A percentile compares a stretch with the other conserved stretches of the same genome.
Evolutionary conservation across 192 early-diverging fungal genomes (phyloP).

Genomic region (Pecoramyces ruminantium): DNA sequence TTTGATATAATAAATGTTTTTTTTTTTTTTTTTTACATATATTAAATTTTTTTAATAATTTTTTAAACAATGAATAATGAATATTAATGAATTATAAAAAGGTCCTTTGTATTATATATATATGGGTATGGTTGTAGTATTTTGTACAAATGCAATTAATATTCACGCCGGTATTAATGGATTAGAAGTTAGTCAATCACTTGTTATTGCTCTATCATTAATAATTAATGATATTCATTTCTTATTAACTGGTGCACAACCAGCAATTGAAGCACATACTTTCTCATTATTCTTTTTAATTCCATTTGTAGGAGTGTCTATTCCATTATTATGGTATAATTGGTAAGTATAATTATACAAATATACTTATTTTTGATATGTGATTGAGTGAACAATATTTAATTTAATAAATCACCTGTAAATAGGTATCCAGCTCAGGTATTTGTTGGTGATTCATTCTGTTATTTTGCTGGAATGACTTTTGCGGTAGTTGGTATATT

Average conservation of each 20-base stretch:
- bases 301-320: slow-evolving; percentile 77
- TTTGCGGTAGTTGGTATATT: slow-evolving; percentile 94
- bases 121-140: slow-evolving; percentile 72
- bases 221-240: slow-evolving; percentile 53
- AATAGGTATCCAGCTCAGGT: slow-evolving; percentile 73
- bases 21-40: background rate
- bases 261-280: slow-evolving; percentile 54
- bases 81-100: slow-evolving; percentile 6
- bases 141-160: slow-evolving; percentile 96
- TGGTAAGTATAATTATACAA: slow-evolving; percentile 34
- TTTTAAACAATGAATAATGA: background rate
- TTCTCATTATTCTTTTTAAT: slow-evolving; percentile 81
- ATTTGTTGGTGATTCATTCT: slow-evolving; percentile 93
- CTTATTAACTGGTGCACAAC: slow-evolving; percentile 24
- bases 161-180: slow-evolving; percentile 97
- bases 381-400: too few relatives aligned
- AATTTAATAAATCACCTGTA: too few relatives aligned
- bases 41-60: background rate
- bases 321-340: slow-evolving; percentile 70
- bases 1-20: too few relatives aligned
- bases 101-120: slow-evolving; percentile 83
- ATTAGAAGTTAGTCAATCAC: slow-evolving; percentile 80
- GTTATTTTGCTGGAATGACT: slow-evolving; percentile 98
- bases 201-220: slow-evolving; percentile 79
- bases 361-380: too few relatives aligned